These are phyloP conservation scores for Rhizophagus clarus DNA, from an alignment of 192 early-diverging fungal genomes.

Conservation along the genomic window DNA sequence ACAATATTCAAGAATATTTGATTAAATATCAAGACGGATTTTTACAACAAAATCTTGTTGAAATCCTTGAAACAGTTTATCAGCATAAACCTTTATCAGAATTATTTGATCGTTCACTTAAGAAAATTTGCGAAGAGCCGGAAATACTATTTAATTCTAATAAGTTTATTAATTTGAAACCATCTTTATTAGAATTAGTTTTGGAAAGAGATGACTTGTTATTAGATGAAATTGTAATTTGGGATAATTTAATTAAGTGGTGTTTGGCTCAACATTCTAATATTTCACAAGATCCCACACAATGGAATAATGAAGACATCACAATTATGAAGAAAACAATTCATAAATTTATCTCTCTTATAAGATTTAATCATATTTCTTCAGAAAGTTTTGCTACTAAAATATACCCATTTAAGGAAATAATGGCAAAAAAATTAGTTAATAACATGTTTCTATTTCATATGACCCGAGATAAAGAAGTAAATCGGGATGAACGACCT, in stretches of 20 bases:
- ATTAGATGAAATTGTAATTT: background rate
- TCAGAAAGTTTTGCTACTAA: too few species aligned
- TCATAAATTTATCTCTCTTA: too few species aligned
- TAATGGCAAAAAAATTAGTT: background rate
- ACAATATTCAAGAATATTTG: background rate
- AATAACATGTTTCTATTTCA: background rate
- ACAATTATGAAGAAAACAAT: background rate
- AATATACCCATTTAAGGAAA: too few species aligned
- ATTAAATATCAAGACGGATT: background rate
- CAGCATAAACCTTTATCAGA: background rate
- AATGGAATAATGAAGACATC: background rate
- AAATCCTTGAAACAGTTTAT: background rate
- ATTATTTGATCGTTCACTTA: background rate
- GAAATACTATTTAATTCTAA: background rate
- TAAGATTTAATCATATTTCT: too few species aligned
- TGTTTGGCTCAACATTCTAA: background rate
- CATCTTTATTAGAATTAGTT: background rate
- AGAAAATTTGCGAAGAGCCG: background rate
- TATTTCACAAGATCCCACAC: background rate
- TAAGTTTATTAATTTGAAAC: background rate
- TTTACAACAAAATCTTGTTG: background rate
- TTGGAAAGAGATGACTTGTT: background rate
- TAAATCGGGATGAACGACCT: background rate
- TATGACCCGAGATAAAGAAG: background rate
- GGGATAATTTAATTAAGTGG: background rate